A percentile compares a stretch with the other conserved stretches of the same genome.
phyloP scores from a whole-genome alignment of 306 rosid genomes.

The Quercus alba region DNA sequence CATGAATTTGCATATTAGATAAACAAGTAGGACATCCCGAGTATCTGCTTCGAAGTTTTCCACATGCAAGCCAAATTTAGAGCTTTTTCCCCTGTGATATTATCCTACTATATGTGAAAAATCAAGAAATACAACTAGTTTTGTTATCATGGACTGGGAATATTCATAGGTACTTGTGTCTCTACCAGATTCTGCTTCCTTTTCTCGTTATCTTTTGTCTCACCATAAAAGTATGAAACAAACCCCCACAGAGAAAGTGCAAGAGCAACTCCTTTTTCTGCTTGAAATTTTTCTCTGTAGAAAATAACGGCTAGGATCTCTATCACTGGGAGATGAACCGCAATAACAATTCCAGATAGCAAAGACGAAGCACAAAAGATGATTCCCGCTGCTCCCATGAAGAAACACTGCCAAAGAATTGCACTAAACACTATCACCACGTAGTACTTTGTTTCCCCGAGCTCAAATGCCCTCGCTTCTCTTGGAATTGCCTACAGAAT shows the following conservation, averaged over 20 bases:
- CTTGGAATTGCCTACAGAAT: conserved; percentile 52
- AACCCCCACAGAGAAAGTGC: conserved; percentile 69
- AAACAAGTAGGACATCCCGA: too few relatives aligned
- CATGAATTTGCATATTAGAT: too few relatives aligned
- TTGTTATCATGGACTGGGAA: conserved; percentile 12
- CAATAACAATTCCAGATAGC: conserved; percentile 55
- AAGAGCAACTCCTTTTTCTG: conserved; percentile 59
- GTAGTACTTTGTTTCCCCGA: conserved; percentile 60
- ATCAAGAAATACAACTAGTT: neutral
- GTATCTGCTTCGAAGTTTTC: too few relatives aligned
- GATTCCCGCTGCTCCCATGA: conserved; percentile 72
- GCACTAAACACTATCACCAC: conserved; percentile 47
- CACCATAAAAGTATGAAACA: conserved; percentile 72
- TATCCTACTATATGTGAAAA: neutral
- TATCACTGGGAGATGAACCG: conserved; percentile 51
- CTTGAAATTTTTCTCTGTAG: conserved; percentile 54
- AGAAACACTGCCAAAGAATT: conserved; percentile 68
- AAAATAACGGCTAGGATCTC: conserved; percentile 65
- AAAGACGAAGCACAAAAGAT: conserved; percentile 70
- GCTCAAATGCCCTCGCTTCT: conserved; percentile 58
- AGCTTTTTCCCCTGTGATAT: neutral
- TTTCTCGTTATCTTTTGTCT: conserved; percentile 35
- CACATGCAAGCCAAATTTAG: too few relatives aligned
- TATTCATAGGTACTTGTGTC: conserved; percentile 1
- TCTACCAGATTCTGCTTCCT: neutral